phyloP scores from a whole-genome alignment of 1,284 basidiomycete genomes.

The Melanopsichium pennsylvanicum region DNA sequence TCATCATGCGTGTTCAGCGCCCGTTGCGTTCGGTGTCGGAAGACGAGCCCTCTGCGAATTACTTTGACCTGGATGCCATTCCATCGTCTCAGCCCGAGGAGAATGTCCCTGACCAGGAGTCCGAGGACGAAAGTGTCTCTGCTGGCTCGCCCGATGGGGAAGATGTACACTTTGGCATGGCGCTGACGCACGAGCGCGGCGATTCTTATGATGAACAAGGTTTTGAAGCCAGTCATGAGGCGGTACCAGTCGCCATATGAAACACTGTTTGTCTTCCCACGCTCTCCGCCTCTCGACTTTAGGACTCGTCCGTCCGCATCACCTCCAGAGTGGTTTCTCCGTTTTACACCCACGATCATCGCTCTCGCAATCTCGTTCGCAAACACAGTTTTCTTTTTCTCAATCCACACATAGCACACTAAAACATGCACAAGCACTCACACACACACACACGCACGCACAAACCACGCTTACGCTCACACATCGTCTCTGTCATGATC shows the following conservation, averaged over 20 bases:
- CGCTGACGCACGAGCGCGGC: neutral
- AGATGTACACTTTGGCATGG: neutral
- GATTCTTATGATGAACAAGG: neutral
- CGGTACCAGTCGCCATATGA: no score
- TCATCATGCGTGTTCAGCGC: constrained; percentile 76
- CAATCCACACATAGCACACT: no score
- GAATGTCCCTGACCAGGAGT: constrained; percentile 15
- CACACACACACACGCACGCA: neutral
- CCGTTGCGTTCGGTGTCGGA: constrained; percentile 26
- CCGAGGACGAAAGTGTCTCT: constrained; percentile 33
- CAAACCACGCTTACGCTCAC: no score
- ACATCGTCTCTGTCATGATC: neutral
- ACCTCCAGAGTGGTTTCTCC: no score
- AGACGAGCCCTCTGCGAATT: constrained; percentile 25
- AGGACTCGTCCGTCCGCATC: no score
- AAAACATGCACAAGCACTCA: neutral
- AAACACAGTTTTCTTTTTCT: no score
- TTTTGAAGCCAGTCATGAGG: neutral
- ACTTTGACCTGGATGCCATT: constrained; percentile 31
- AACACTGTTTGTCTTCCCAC: neutral
- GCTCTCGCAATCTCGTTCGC: no score
- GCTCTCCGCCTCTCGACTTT: neutral
- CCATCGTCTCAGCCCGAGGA: constrained; percentile 43
- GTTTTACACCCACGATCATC: no score
- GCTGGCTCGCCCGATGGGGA: constrained; percentile 23